Percentiles rank a stretch among this genome's conserved stretches.
Evolutionary conservation across 768 basidiomycete species (phyloP).

Genomic region (Panus rudis): DNA sequence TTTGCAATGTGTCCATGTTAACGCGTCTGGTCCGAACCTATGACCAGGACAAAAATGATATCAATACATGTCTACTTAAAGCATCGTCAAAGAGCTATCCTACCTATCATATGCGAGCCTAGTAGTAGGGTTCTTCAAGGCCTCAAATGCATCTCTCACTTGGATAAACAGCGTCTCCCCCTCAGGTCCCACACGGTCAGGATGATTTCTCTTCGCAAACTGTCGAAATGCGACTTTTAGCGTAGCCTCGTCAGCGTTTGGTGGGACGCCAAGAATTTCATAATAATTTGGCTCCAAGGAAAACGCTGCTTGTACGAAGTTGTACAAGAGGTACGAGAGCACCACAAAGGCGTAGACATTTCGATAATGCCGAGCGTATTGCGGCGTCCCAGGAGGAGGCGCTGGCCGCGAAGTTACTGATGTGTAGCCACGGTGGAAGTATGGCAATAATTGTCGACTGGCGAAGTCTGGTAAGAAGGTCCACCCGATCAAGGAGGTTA

Average conservation of each 20-base stretch:
- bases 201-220: conserved; percentile 71
- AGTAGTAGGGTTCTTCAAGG: conserved; percentile 67
- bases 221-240: conserved; percentile 69
- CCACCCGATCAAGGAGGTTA: conserved; percentile 55
- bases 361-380: conserved; percentile 54
- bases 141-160: conserved; percentile 70
- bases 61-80: not conserved
- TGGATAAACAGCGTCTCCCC: conserved; percentile 64
- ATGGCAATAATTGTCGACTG: conserved; percentile 42
- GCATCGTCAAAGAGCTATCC: conserved; percentile 11
- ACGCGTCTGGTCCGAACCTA: conserved; percentile 73
- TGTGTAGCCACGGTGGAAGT: conserved; percentile 34
- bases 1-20: conserved; percentile 60
- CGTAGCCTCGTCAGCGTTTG: conserved; percentile 55
- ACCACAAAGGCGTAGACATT: conserved; percentile 57
- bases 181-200: conserved; percentile 58
- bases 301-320: conserved; percentile 48
- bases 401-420: conserved; percentile 28
- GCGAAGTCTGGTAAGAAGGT: conserved; percentile 56
- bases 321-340: conserved; percentile 60
- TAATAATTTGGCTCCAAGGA: conserved; percentile 70
- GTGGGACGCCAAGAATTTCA: conserved; percentile 57
- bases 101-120: conserved; percentile 85
- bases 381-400: conserved; percentile 35
- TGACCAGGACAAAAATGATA: conserved; percentile 1